A percentile compares a stretch with the other conserved stretches of the same genome.
phyloP scores from a whole-genome alignment of 78 protist species.

The Guillardia theta region DNA sequence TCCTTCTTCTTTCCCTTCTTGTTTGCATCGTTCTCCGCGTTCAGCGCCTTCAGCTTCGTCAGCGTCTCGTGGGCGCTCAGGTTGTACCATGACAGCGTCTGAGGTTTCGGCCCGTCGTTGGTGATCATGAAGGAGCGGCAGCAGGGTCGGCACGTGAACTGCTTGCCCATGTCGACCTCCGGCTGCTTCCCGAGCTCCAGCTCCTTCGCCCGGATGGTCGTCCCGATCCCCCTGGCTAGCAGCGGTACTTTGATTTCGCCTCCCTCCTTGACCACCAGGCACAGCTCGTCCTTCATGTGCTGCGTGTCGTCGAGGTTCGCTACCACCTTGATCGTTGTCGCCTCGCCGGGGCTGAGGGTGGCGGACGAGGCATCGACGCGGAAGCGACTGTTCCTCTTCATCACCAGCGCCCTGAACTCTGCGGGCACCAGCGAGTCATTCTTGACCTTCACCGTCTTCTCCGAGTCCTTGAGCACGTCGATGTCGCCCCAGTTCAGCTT shows the following conservation, averaged over 20 bases:
- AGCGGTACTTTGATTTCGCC: conserved; percentile 24
- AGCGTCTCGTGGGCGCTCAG: neutral
- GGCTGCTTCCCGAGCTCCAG: neutral
- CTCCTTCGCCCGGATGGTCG: conserved; percentile 31
- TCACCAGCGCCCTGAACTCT: conserved; percentile 15
- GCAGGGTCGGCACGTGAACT: conserved; percentile 25
- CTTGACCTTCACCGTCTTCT: neutral
- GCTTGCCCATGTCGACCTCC: conserved; percentile 52
- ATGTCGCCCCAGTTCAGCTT: conserved; percentile 44
- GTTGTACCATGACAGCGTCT: conserved; percentile 45
- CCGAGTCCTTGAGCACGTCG: conserved; percentile 37
- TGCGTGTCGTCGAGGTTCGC: conserved; percentile 56
- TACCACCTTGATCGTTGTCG: neutral
- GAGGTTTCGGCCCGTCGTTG: conserved; percentile 55
- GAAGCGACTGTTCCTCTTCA: conserved; percentile 42
- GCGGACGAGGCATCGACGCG: conserved; percentile 19
- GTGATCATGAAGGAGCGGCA: conserved; percentile 37
- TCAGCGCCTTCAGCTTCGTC: neutral
- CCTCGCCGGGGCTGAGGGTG: neutral
- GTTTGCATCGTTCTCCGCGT: neutral
- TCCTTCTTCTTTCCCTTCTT: neutral
- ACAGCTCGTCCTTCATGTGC: conserved; percentile 46
- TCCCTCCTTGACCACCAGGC: conserved; percentile 32
- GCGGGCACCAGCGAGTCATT: conserved; percentile 69
- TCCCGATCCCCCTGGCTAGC: conserved; percentile 61